Percentiles rank a stretch among this genome's conserved stretches.
Evolutionary conservation across 2,329 filamentous ascomycete genomes (phyloP).

Genomic region (Cladophialophora chaetospira): DNA sequence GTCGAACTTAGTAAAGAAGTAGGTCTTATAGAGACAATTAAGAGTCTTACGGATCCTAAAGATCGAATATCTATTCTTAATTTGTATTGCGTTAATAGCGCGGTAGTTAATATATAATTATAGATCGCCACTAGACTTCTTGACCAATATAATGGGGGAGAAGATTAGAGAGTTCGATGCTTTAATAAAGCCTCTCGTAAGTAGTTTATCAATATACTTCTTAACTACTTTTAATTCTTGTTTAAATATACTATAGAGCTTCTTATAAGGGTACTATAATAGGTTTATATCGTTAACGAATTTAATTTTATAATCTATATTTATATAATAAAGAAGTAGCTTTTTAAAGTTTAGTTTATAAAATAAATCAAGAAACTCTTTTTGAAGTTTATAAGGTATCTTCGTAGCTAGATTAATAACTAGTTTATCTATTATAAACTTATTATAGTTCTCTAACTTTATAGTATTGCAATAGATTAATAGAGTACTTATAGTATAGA

Average conservation of each 20-base stretch:
- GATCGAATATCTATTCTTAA: neutral
- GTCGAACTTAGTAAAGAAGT: slow-evolving; percentile 31
- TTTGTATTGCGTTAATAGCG: neutral
- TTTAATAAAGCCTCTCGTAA: neutral
- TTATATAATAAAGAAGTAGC: neutral
- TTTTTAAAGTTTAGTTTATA: neutral
- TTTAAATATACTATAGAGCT: neutral
- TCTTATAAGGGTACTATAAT: neutral
- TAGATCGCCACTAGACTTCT: neutral
- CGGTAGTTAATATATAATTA: neutral
- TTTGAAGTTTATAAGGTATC: too few species aligned
- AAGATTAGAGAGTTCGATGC: neutral
- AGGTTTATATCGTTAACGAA: neutral
- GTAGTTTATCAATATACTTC: neutral
- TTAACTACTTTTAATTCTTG: neutral
- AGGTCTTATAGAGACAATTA: neutral
- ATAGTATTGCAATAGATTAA: too few species aligned
- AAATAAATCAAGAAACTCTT: too few species aligned
- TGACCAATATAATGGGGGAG: neutral
- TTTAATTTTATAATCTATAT: neutral
- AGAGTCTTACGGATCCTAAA: neutral
- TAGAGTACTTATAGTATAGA: too few species aligned
- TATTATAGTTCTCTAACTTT: too few species aligned
- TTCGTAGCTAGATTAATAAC: too few species aligned
- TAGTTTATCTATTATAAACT: too few species aligned